Evolutionary conservation across 495 filamentous ascomycete species (phyloP).

Genomic region (Podospora fimiseda): DNA sequence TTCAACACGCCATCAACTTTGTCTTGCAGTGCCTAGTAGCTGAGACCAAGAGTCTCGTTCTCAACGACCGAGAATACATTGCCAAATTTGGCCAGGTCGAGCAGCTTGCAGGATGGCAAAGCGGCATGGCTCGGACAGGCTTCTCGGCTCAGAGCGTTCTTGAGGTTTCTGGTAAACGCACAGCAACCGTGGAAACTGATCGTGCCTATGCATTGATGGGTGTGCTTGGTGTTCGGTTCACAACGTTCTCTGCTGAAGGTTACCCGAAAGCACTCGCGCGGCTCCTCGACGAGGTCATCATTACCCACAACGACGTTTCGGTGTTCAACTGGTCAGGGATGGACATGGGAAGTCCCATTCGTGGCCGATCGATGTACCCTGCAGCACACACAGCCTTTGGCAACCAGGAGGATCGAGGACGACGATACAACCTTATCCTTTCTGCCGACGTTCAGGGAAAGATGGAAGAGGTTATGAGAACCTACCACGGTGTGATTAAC

Average conservation of each 20-base stretch:
- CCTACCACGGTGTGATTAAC: conserved; percentile 19
- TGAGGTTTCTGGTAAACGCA: conserved; percentile 24
- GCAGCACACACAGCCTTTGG: conserved; percentile 27
- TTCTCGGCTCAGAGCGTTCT: conserved; percentile 30
- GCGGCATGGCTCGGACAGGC: conserved; percentile 20
- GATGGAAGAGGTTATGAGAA: conserved; percentile 23
- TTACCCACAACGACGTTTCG: conserved; percentile 33
- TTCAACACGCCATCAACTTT: conserved; percentile 25
- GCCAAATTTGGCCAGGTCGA: conserved; percentile 31
- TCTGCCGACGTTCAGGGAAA: conserved; percentile 19
- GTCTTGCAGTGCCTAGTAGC: conserved; percentile 24
- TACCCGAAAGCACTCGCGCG: conserved; percentile 31
- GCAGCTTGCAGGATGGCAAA: conserved; percentile 23
- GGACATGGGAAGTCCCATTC: conserved; percentile 29
- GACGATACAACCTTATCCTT: conserved; percentile 23
- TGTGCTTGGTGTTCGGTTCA: conserved; percentile 32
- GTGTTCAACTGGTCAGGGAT: conserved; percentile 39
- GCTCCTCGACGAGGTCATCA: conserved; percentile 34
- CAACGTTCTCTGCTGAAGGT: conserved; percentile 33
- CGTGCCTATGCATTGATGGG: conserved; percentile 35
- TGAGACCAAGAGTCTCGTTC: conserved; percentile 22
- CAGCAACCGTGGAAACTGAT: conserved; percentile 29
- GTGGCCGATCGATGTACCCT: conserved; percentile 34
- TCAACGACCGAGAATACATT: conserved; percentile 26
- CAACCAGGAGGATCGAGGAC: conserved; percentile 16